phyloP scores from a whole-genome alignment of 805 yeast species.

The Yarrowia osloensis region DNA sequence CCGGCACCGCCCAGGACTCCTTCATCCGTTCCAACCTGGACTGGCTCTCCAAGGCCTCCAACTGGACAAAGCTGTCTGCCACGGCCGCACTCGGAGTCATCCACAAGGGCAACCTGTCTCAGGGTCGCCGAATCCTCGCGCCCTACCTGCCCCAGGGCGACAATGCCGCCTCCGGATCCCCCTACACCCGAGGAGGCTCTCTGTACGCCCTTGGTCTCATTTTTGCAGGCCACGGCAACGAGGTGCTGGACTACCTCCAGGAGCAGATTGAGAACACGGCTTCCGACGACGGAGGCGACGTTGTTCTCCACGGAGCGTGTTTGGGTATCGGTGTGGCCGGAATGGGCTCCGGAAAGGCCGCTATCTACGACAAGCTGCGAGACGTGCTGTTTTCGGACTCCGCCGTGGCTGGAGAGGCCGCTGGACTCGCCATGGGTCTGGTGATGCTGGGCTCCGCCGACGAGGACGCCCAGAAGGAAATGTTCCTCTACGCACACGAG shows the following conservation, averaged over 20 bases:
- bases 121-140: conserved; percentile 80
- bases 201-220: conserved; percentile 89
- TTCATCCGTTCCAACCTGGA: conserved; percentile 88
- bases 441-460: conserved; percentile 91
- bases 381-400: conserved; percentile 85
- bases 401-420: conserved; percentile 94
- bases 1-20: conserved; percentile 93
- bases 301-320: conserved; percentile 91
- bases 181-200: conserved; percentile 94
- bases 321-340: conserved; percentile 96
- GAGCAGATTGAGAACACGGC: conserved; percentile 56
- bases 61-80: conserved; percentile 97
- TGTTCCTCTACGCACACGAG: conserved; percentile 89
- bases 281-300: conserved; percentile 48
- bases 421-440: conserved; percentile 94
- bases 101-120: conserved; percentile 90
- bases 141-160: conserved; percentile 79
- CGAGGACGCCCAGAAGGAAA: conserved; percentile 66
- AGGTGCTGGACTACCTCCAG: conserved; percentile 71
- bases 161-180: conserved; percentile 52
- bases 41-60: conserved; percentile 96
- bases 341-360: conserved; percentile 80
- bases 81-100: conserved; percentile 98
- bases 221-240: conserved; percentile 94
- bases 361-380: conserved; percentile 77